Evolutionary conservation across 108 stramenopile species (phyloP).

Genomic region (Epithemia pelagica): DNA sequence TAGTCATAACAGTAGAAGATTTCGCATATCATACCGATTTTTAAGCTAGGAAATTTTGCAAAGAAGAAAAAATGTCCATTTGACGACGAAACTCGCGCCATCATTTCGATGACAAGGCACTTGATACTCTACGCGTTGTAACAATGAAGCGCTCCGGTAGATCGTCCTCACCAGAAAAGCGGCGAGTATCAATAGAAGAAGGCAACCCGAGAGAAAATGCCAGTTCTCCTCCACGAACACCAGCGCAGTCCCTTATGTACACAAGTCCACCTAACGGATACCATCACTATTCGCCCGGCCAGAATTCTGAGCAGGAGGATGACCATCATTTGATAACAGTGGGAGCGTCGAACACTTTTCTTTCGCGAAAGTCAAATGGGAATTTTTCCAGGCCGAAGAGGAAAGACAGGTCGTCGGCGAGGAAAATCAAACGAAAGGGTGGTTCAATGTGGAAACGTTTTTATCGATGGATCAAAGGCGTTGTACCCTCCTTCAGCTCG

Average conservation of each 20-base stretch:
- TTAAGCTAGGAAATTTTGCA: too few relatives aligned
- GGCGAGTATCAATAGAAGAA: not conserved
- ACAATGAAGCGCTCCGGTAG: not conserved
- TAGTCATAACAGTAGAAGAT: too few relatives aligned
- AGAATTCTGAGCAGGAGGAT: not conserved
- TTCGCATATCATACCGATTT: too few relatives aligned
- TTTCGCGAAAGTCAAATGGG: not conserved
- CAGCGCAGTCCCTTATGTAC: not conserved
- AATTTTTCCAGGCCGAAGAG: not conserved
- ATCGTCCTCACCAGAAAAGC: not conserved
- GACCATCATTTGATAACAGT: not conserved
- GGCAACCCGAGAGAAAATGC: not conserved
- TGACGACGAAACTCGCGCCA: too few relatives aligned
- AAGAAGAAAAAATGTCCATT: too few relatives aligned
- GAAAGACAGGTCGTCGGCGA: not conserved
- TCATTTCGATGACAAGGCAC: too few relatives aligned
- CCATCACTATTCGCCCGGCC: not conserved
- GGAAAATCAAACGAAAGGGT: constrained; percentile 1
- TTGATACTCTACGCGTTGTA: too few relatives aligned
- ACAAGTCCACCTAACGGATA: not conserved
- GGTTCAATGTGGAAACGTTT: constrained; percentile 4
- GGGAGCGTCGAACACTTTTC: not conserved
- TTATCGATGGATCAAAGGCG: constrained; percentile 15
- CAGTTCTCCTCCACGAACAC: not conserved
- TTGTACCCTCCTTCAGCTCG: constrained; percentile 3